phyloP scores from a whole-genome alignment of 2,329 filamentous ascomycete genomes.

The Chrysoporthe austroafricana region DNA sequence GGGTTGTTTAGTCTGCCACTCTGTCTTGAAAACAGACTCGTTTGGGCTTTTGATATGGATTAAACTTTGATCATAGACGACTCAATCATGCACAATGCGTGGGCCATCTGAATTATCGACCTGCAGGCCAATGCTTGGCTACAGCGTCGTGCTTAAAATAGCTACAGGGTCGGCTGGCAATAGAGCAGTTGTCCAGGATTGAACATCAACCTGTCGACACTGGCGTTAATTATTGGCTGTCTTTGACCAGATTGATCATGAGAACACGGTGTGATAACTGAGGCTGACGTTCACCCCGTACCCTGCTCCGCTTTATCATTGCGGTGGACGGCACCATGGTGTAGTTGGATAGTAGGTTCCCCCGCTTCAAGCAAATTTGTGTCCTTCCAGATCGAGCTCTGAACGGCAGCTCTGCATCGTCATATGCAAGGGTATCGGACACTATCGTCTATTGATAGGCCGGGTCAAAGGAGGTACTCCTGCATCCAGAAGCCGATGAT shows the following conservation, averaged over 20 bases:
- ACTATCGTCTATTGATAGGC: background rate
- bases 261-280: constrained; percentile 1
- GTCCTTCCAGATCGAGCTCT: background rate
- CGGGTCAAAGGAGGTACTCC: constrained; percentile 21
- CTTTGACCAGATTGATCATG: background rate
- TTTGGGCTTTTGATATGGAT: background rate
- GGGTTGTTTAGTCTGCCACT: background rate
- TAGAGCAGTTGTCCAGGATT: background rate
- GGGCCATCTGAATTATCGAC: background rate
- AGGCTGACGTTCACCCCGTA: background rate
- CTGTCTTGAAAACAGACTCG: background rate
- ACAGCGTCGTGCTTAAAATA: background rate
- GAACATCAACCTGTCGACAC: background rate
- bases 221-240: background rate
- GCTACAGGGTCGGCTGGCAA: background rate
- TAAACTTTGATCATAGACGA: background rate
- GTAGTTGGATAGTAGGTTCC: background rate
- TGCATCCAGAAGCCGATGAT: constrained; percentile 31
- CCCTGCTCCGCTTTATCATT: background rate
- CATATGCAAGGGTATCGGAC: background rate
- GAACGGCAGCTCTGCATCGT: background rate
- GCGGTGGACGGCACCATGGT: too few species aligned
- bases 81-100: too few species aligned
- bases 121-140: background rate
- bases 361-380: background rate